Base-by-base conservation (phyloP, 2,329 filamentous ascomycete species). In the Cadophora gregata region DNA sequence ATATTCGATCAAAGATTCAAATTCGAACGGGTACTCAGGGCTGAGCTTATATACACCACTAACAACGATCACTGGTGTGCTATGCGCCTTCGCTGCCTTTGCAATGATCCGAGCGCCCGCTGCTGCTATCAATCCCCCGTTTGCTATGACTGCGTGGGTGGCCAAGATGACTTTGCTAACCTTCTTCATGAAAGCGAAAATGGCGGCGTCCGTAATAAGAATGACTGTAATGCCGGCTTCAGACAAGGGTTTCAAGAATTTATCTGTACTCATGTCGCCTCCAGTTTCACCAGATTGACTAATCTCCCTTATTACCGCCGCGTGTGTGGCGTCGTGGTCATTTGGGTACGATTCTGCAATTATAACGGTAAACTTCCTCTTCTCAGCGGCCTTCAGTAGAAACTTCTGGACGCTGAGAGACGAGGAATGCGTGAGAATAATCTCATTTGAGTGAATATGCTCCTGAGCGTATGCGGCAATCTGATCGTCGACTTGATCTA, bases 101-200 rank as follows among this genome's bases (percentile, higher is more conserved):
- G 94, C 93, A 71, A 98, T 91, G 48, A 92, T 88, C 24, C 88
- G 88, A 10, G 92, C 91, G n/a, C 96, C 96, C 5, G 91, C 89
- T 48, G 93, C 90, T 21, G 93, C 91, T 31, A 98, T 85, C 29
- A 97, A 86, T 7, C 92, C 92, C 61, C 96, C 96, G 74, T 97
- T 96, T 59, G 93, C 92, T 55, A 96, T 88, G 31, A 99, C 92
- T 3, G 92, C 90, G 75, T 94, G 91, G 6, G 95, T 95, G 14
- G 92, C 90, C 7, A 99, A 84, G 59, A 99, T 92, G 68, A 99
- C 95, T 81, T 97, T 97, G 83, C 95, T 96, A 73, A 97, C 93
- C 67, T 91, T 89, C 9, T 94, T 92, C 92, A 99, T 98, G 75
- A 98, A 92, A 0, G 94, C 93, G 81, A 94, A 96, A 63, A 97